Evolutionary conservation across 192 early-diverging fungal genomes (phyloP).

Genomic region (Podila epigama): DNA sequence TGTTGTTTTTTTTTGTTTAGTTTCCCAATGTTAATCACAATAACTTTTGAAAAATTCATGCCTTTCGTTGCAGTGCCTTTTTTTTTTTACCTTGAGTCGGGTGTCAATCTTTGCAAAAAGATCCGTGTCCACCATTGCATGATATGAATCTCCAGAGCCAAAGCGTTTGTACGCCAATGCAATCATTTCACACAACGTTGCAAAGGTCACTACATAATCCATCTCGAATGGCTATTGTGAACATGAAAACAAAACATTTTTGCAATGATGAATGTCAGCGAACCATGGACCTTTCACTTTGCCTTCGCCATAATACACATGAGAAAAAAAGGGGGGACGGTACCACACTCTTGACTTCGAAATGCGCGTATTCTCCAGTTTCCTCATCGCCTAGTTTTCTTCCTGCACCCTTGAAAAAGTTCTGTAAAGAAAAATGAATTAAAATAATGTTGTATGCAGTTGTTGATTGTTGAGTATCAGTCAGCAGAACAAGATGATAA

Average conservation of each 20-base stretch:
- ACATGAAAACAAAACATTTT: neutral
- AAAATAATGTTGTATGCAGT: neutral
- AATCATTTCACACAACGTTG: slow-evolving; percentile 26
- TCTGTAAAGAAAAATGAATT: neutral
- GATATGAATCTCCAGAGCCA: slow-evolving; percentile 4
- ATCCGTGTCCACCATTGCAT: neutral
- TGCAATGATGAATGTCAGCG: no score
- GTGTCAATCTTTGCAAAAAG: slow-evolving; percentile 26
- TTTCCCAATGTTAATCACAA: no score
- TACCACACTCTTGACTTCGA: neutral
- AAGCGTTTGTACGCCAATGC: slow-evolving; percentile 28
- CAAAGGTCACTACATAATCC: slow-evolving; percentile 26
- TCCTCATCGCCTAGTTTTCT: neutral
- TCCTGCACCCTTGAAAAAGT: slow-evolving; percentile 1
- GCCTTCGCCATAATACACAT: neutral
- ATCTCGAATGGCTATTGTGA: slow-evolving; percentile 29
- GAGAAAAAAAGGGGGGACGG: neutral
- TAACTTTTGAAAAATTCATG: no score
- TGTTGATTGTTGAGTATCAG: no score
- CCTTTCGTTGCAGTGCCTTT: neutral
- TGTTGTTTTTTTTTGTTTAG: neutral
- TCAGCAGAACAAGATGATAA: no score
- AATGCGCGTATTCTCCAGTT: neutral
- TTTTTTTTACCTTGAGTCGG: slow-evolving; percentile 24
- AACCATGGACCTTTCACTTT: no score